Conservation (phyloP, 179 eudicot species). For the Drosera spatulata region DNA sequence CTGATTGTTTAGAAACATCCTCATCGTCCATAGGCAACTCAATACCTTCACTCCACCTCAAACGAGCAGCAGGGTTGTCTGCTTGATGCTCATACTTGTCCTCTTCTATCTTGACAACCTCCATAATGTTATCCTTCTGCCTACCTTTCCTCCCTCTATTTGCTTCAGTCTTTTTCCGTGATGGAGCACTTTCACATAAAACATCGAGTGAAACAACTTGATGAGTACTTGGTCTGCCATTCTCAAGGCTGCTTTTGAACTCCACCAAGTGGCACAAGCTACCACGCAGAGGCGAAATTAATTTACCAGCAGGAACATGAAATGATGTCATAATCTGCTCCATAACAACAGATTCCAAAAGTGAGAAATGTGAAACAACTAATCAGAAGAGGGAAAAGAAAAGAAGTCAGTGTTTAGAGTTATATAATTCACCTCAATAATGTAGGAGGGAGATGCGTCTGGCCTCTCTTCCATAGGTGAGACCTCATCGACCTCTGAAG, state of each 20-base stretch:
- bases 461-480: constrained; percentile 25
- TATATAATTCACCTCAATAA: constrained; percentile 55
- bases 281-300: constrained; percentile 73
- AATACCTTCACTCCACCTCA: neutral
- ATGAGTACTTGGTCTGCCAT: constrained; percentile 22
- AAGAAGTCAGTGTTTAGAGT: neutral
- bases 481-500: constrained; percentile 43
- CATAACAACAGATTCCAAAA: constrained; percentile 10
- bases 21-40: constrained; percentile 27
- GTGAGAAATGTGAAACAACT: neutral
- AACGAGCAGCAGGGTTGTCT: neutral
- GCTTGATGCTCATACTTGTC: constrained; percentile 3
- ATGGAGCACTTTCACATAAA: constrained; percentile 19
- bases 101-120: constrained; percentile 6
- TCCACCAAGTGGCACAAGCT: constrained; percentile 38
- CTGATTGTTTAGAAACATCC: constrained; percentile 26
- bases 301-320: constrained; percentile 30
- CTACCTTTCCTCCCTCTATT: constrained; percentile 22
- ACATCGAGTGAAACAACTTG: constrained; percentile 17
- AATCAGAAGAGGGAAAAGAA: constrained; percentile 5
- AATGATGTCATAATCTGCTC: constrained; percentile 88
- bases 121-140: constrained; percentile 17
- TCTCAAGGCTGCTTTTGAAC: constrained; percentile 25
- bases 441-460: constrained; percentile 60
- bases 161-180: constrained; percentile 24